These are phyloP conservation scores for Wickerhamiella siamensis DNA, from an alignment of 805 yeast genomes.

Conservation along the genomic window DNA sequence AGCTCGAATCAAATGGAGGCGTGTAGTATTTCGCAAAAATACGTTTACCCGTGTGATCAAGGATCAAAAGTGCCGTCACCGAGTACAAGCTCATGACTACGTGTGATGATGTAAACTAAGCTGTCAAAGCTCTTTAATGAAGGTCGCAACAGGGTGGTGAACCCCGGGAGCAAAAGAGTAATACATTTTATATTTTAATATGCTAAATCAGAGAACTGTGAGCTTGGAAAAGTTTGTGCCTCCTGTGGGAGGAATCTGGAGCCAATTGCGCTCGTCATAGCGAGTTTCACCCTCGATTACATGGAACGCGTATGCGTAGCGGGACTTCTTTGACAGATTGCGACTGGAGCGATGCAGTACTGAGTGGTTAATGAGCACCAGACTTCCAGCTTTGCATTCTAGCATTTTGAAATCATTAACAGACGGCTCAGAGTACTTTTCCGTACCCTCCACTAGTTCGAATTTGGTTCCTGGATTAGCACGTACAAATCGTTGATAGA, in stretches of 20 bases:
- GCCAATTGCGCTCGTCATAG: conserved; percentile 59
- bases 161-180: too few species aligned
- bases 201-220: too few species aligned
- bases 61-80: conserved; percentile 61
- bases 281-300: conserved; percentile 50
- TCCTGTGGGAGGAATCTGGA: conserved; percentile 62
- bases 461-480: conserved; percentile 44
- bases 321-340: conserved; percentile 39
- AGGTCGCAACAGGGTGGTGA: too few species aligned
- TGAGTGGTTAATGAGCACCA: conserved; percentile 56
- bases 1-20: conserved; percentile 34
- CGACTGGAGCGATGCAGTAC: conserved; percentile 59
- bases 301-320: conserved; percentile 72
- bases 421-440: conserved; percentile 22
- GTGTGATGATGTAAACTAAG: not conserved
- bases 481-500: conserved; percentile 51
- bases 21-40: conserved; percentile 77
- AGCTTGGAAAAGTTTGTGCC: conserved; percentile 47
- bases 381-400: conserved; percentile 56
- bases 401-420: conserved; percentile 35
- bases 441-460: conserved; percentile 25
- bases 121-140: too few species aligned
- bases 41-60: conserved; percentile 70
- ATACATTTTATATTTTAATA: too few species aligned
- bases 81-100: conserved; percentile 46